Base-by-base conservation (phyloP, 805 yeast species). In the Peterozyma xylosa region DNA sequence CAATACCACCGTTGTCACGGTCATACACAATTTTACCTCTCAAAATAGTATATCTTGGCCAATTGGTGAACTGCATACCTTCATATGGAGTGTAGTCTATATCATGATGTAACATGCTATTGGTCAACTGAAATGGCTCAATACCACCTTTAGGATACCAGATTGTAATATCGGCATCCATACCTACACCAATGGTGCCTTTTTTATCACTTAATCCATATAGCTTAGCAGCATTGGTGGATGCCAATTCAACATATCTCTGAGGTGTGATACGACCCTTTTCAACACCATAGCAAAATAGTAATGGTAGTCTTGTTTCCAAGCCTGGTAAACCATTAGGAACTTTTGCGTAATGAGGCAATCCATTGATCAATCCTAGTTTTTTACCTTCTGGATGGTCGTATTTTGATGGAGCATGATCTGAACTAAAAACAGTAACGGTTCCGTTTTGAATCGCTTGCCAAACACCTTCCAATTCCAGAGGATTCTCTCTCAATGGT, bases 291-390 rank as follows among this genome's bases (percentile, higher is more conserved):
- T 67, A 62, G 48, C 69, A 58, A 51, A 61, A 70, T 14, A 68
- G 54, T 35, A 72, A 48, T 2, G 75, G 75, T 49, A 72, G 38
- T 48, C 78, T 53, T 2, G 75, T 69, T 49, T 73, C 76, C 18
- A 72, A 63, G 6, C 78, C 77, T 3, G 76, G 73, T 38, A 71
- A 48, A 2, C 77, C 78, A 48, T 72, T 72, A 5, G 78, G 78
- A 39, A 72, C 64, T 32, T 63, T 58, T 45, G 62, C 63, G 53
- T 68, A 72, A 46, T 65, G 64, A 7, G 71, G 70, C 6, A 60
- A 45, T 1, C 71, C 70, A 43, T 68, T 58, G 3, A 60, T 52
- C 5, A 71, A 45, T 7, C 73, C 78, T 6, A 57, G 46, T 47
- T 68, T 68, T 51, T 72, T 72, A 18, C 77, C 76, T 9, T 58